A percentile compares a stretch with the other conserved stretches of the same genome.
Evolutionary conservation across 805 yeast species (phyloP).

Genomic region (Candida palmyrensis): DNA sequence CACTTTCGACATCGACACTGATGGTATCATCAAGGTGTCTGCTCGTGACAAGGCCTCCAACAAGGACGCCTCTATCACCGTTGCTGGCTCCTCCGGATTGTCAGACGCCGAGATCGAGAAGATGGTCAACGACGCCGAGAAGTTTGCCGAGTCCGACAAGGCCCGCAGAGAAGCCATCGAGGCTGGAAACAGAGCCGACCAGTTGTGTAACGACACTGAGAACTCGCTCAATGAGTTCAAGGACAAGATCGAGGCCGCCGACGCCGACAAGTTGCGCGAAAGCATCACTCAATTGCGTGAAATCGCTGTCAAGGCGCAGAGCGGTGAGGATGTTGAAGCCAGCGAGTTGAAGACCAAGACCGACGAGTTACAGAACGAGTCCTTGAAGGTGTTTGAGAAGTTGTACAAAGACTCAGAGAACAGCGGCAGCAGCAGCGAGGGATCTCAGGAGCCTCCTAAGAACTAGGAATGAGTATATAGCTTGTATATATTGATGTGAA

Average conservation of each 20-base stretch:
- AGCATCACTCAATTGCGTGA: slow-evolving; percentile 59
- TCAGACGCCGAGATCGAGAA: slow-evolving; percentile 85
- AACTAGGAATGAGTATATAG: background rate
- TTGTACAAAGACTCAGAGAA: slow-evolving; percentile 32
- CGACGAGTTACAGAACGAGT: slow-evolving; percentile 69
- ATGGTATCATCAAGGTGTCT: slow-evolving; percentile 93
- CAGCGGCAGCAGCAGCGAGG: slow-evolving; percentile 11
- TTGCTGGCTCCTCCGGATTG: slow-evolving; percentile 92
- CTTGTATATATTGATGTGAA: slow-evolving; percentile 3
- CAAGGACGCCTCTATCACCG: slow-evolving; percentile 93
- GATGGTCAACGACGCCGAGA: slow-evolving; percentile 89
- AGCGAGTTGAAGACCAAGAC: slow-evolving; percentile 66
- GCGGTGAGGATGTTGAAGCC: slow-evolving; percentile 58
- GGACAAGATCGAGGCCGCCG: slow-evolving; percentile 42
- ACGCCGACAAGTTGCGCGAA: slow-evolving; percentile 43
- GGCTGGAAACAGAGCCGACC: slow-evolving; percentile 79
- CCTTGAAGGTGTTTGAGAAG: slow-evolving; percentile 74
- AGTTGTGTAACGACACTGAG: slow-evolving; percentile 55
- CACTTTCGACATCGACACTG: slow-evolving; percentile 94
- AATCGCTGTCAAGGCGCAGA: slow-evolving; percentile 58
- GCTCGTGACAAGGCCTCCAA: slow-evolving; percentile 91
- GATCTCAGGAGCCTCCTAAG: background rate
- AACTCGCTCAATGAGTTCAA: slow-evolving; percentile 43
- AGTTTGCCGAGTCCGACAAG: slow-evolving; percentile 82
- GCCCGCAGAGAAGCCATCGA: slow-evolving; percentile 81